These are phyloP conservation scores for Kalanchoe fedtschenkoi DNA, from an alignment of 164 flowering plant species.

Conservation along the genomic window DNA sequence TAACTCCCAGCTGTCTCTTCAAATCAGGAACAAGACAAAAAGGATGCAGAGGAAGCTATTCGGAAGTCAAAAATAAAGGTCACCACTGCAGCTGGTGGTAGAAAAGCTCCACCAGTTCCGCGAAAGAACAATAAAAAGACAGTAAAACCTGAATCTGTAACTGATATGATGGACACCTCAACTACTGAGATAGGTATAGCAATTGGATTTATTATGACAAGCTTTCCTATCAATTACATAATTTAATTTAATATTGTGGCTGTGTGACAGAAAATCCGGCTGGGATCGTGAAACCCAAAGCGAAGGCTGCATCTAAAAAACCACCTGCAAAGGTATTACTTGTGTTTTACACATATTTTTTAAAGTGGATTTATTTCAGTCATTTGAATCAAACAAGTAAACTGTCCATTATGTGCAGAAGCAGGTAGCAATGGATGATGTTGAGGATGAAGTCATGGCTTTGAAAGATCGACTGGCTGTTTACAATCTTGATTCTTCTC, in stretches of 20 bases:
- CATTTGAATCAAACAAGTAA: too few relatives aligned
- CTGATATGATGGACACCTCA: constrained; percentile 29
- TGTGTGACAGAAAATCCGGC: constrained; percentile 20
- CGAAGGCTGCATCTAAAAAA: constrained; percentile 47
- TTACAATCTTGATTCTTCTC: constrained; percentile 65
- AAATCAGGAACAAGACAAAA: constrained; percentile 15
- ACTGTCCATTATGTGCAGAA: constrained; percentile 14
- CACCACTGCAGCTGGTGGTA: constrained; percentile 13
- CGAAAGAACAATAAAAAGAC: constrained; percentile 36
- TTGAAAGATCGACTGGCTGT: constrained; percentile 62
- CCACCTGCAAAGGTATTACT: constrained; percentile 53
- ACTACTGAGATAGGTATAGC: background rate
- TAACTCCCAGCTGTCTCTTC: background rate
- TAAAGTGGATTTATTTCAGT: too few relatives aligned
- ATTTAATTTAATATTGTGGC: background rate
- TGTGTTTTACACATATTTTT: background rate
- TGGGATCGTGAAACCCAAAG: constrained; percentile 45
- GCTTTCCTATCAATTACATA: background rate
- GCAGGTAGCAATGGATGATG: constrained; percentile 29
- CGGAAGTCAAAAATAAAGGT: constrained; percentile 7
- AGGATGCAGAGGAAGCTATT: constrained; percentile 16
- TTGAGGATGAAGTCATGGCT: constrained; percentile 49
- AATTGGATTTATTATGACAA: background rate
- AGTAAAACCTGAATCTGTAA: constrained; percentile 19
- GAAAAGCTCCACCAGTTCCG: constrained; percentile 20